Base-by-base conservation (phyloP, 1,139 yeast genomes). In the Pneumocystis canis region DNA sequence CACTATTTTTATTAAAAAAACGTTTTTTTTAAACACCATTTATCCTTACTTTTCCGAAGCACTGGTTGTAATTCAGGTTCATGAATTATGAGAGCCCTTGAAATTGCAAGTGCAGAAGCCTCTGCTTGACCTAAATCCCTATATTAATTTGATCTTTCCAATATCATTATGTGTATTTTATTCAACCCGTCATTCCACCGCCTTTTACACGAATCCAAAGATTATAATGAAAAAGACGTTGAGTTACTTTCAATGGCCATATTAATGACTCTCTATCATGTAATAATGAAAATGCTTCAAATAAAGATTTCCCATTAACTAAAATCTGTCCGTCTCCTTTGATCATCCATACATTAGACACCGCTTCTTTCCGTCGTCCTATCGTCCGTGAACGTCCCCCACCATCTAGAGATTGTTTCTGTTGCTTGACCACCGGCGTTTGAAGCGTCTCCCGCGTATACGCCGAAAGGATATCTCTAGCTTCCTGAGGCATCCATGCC, bases 51-150 rank as follows among this genome's bases (percentile, higher is more conserved):
- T 33, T 67, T 65, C 53, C 67, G 65, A 30, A 66, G 66, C 57
- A 58, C 63, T 62, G 39, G 66, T 65, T 59, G 62, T 47, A 64
- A 63, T 47, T 89, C 77, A 33, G 97, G 97, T 73, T 92, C 92
- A 75, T 87, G 89, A 30, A 86, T 79, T 33, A 87, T 80, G 63
- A 92, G 75, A 1, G 94, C 94, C 71, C 84, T 84, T 60, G 96
- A 83, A 60, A 92, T 77, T 20, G 90, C 97, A 69, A 86, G 82
- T 77, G 87, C 85, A 60, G 87, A 78, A 4, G 98, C 95, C 68
- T 87, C 96, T n/a, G 90, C 85, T 75, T 92, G 96, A 60, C 97
- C 96, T 65, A 33, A n/a, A n/a, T n/a, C n/a, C n/a, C n/a, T n/a
- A n/a, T n/a, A n/a, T n/a, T n/a, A n/a, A n/a, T n/a, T n/a, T n/a